Evolutionary conservation across 2,329 filamentous ascomycete genomes (phyloP), one percentile per base, ranked within the genome.

Genomic region (Penicillium sumatraense): DNA sequence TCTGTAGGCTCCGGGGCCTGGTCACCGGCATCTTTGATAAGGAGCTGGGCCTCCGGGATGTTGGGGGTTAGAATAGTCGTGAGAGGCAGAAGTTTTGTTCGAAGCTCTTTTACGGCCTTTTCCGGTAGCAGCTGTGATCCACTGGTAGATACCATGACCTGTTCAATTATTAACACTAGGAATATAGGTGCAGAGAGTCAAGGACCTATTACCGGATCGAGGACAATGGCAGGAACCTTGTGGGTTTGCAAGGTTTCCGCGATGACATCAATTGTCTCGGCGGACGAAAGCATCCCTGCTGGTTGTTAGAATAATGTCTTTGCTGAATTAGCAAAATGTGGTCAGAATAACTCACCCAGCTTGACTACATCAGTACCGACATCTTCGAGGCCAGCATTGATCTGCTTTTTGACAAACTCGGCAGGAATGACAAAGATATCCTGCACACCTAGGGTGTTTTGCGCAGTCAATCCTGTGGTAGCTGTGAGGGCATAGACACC

Each of bases 401-500:
- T 92, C 75, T 96, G 91, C 78, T 90, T 90, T 61, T 81, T 81
- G 21, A 97, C 86, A 73, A 98, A 97, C 4, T 82, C 80, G 0
- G 90, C 80, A 0, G 93, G 93, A 7, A 90, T 85, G 53, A 89
- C 78, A 68, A 96, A 91, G 49, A 98, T 91, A 61, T 83, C 91
- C 58, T 86, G 81, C 13, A 98, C 92, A 4, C 91, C 91, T 50
- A 84, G 81, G 0, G 95, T 99, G 75, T 98, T 96, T 71, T 98
- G 95, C 14, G 91, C 93, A n/a, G 95, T 99, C 69, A 99, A 79
- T 18, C 93, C 93, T 13, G 93, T 96, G 9, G 93, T 97, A 20
- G 93, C 91, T 48, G 93, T 97, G 87, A 97, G 96, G 56, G 91
- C 92, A 81, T 98, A 98, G 77, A 90, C 95, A 56, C 89, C 88